Base-by-base conservation (phyloP, 1,284 basidiomycete species). In the Phylloboletellus chloephorus region DNA sequence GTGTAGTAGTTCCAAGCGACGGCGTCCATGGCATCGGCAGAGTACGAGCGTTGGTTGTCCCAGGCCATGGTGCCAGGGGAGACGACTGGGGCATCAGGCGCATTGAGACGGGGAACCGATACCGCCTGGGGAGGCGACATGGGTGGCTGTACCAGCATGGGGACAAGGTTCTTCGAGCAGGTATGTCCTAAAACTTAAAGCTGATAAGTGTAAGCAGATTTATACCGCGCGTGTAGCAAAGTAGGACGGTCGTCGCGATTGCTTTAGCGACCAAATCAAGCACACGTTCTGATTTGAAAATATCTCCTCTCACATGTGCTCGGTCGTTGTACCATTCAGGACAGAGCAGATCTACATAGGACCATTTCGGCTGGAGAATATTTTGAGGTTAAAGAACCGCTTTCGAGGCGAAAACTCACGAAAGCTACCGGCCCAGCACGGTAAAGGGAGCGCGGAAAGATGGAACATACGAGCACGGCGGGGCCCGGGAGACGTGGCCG, bases 41-140 rank as follows among this genome's bases (percentile, higher is more conserved):
- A 57, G 56, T 68, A 68, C 43, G 69, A 49, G n/a, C 43, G 56
- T 21, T 62, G 64, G 38, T 66, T 64, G 48, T 76, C 73, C 71
- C 75, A 78, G 42, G 66, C 44, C 31, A 65, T 50, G 49, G 77
- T 72, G 30, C 49, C 39, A 7, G 56, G 49, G 11, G 62, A 61
- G 47, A 74, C 67, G 33, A 82, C 67, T 42, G 73, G 68, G 26
- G 73, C 71, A 63, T 82, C 78, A 52, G 57, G 52, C 39, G 72
- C 62, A 55, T 76, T 73, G 54, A 80, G 67, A 50, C 74, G 70
- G 50, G 76, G 74, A 69, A 78, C 74, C 58, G 67, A 61, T 46
- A 73, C 57, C 40, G 68, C 63, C 46, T 66, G 63, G 49, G 59
- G 54, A 41, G 58, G 60, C 41, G 65, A 57, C 52, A 68, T 59